phyloP scores from a whole-genome alignment of 1,284 basidiomycete genomes.

The Vanrija pseudolonga region DNA sequence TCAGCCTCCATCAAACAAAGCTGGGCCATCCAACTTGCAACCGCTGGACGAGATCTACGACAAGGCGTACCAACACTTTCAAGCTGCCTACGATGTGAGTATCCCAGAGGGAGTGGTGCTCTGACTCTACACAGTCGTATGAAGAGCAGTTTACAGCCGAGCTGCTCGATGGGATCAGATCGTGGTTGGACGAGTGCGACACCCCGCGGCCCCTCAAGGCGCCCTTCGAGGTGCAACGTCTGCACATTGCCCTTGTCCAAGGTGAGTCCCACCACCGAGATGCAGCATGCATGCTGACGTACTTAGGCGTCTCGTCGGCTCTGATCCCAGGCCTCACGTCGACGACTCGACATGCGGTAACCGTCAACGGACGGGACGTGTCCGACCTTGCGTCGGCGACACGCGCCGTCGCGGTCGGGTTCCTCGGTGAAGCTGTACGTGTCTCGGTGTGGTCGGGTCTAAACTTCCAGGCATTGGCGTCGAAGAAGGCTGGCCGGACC shows the following conservation, averaged over 20 bases:
- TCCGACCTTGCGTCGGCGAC: slow-evolving; percentile 25
- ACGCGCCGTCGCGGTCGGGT: slow-evolving; percentile 25
- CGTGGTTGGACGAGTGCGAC: slow-evolving; percentile 32
- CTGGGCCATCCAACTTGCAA: slow-evolving; percentile 1
- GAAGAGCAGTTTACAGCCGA: slow-evolving; percentile 22
- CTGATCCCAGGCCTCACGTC: slow-evolving; percentile 9
- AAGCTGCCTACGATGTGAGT: slow-evolving; percentile 21
- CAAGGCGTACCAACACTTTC: slow-evolving; percentile 12
- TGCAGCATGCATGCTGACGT: not conserved
- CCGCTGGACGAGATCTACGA: slow-evolving; percentile 26
- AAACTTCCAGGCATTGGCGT: slow-evolving; percentile 16
- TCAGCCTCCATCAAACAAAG: slow-evolving; percentile 18
- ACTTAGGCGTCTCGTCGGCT: slow-evolving; percentile 20
- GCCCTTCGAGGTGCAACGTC: slow-evolving; percentile 18
- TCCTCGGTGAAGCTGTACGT: slow-evolving; percentile 32
- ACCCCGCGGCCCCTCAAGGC: slow-evolving; percentile 17
- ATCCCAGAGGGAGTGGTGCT: too few relatives aligned
- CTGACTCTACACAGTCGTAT: slow-evolving; percentile 16
- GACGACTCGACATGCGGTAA: not conserved
- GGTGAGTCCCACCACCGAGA: slow-evolving; percentile 17
- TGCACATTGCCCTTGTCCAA: slow-evolving; percentile 37
- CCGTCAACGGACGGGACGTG: slow-evolving; percentile 28
- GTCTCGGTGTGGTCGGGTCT: not conserved
- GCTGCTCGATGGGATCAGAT: slow-evolving; percentile 34
- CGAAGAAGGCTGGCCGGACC: slow-evolving; percentile 30